Conservation (phyloP, 2,329 filamentous ascomycete genomes). For the Bipolaris victoriae region DNA sequence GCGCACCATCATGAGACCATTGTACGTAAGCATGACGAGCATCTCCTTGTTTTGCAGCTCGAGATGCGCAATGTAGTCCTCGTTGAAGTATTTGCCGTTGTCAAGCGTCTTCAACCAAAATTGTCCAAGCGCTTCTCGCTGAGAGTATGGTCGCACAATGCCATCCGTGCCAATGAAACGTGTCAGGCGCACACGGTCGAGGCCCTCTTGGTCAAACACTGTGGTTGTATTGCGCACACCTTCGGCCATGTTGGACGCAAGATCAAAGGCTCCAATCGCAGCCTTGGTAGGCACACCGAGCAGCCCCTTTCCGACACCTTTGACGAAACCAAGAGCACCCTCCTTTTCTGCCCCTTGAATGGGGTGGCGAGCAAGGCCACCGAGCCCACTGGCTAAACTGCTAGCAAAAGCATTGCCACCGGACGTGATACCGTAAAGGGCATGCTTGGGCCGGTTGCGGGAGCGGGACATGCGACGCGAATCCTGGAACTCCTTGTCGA, state of each 20-base stretch:
- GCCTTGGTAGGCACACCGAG: constrained; percentile 96
- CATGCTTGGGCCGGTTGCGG: constrained; percentile 94
- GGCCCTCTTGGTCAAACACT: constrained; percentile 91
- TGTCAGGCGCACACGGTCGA: constrained; percentile 91
- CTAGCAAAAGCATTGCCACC: constrained; percentile 94
- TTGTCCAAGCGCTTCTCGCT: constrained; percentile 93
- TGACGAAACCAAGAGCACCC: constrained; percentile 92
- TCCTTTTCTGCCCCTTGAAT: constrained; percentile 96
- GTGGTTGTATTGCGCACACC: constrained; percentile 98
- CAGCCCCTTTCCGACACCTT: constrained; percentile 94
- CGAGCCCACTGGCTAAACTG: constrained; percentile 90
- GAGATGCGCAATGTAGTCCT: constrained; percentile 94
- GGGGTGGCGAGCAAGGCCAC: constrained; percentile 89
- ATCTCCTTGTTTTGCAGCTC: constrained; percentile 90
- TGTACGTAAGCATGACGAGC: constrained; percentile 68
- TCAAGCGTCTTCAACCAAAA: constrained; percentile 99
- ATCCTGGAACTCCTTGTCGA: constrained; percentile 99
- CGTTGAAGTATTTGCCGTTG: constrained; percentile 96
- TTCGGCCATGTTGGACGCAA: constrained; percentile 95
- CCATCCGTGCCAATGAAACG: constrained; percentile 92
- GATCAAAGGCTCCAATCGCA: constrained; percentile 93
- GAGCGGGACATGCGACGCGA: constrained; percentile 90
- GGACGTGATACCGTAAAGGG: constrained; percentile 92
- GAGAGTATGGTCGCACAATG: constrained; percentile 90
- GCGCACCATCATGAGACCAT: constrained; percentile 85